Evolutionary conservation across 139 green algal genomes (phyloP).

Genomic region (Chloropicon primus): DNA sequence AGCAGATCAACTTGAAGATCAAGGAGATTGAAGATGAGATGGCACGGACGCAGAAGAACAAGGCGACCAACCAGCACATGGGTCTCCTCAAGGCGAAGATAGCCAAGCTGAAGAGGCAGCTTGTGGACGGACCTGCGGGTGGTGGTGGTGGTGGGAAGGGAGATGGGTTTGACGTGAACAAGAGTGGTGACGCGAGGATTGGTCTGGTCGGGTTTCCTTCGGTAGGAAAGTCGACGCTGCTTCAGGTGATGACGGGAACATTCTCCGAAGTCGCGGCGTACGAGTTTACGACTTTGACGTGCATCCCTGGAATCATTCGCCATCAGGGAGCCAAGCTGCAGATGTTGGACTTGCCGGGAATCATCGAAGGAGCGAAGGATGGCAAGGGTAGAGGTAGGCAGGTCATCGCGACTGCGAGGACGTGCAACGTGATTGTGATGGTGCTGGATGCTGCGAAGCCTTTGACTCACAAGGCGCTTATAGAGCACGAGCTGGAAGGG

Average conservation of each 20-base stretch:
- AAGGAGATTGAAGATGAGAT: slow-evolving; percentile 86
- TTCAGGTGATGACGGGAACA: slow-evolving; percentile 95
- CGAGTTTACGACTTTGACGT: slow-evolving; percentile 98
- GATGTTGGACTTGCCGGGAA: slow-evolving; percentile 92
- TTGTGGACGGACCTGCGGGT: slow-evolving; percentile 59
- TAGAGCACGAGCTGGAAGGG: slow-evolving; percentile 79
- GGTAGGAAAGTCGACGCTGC: slow-evolving; percentile 94
- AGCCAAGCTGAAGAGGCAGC: slow-evolving; percentile 86
- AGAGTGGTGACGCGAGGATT: slow-evolving; percentile 89
- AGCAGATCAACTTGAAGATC: slow-evolving; percentile 25
- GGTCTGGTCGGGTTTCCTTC: slow-evolving; percentile 94
- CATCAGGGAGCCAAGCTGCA: slow-evolving; percentile 78
- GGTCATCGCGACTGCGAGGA: slow-evolving; percentile 90
- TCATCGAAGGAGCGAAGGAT: slow-evolving; percentile 97
- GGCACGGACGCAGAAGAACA: slow-evolving; percentile 99
- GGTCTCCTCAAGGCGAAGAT: slow-evolving; percentile 62
- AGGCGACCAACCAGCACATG: slow-evolving; percentile 25
- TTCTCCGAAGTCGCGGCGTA: slow-evolving; percentile 86
- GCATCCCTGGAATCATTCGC: slow-evolving; percentile 81
- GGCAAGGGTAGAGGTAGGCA: slow-evolving; percentile 55
- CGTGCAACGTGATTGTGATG: slow-evolving; percentile 97
- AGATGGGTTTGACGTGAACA: slow-evolving; percentile 92
- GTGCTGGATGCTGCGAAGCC: slow-evolving; percentile 96
- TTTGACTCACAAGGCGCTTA: slow-evolving; percentile 90
- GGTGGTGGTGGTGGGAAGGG: slow-evolving; percentile 50